Evolutionary conservation across 257 asterid species (phyloP), one percentile per base, ranked within the genome.

Genomic region (Jacaranda mimosifolia): DNA sequence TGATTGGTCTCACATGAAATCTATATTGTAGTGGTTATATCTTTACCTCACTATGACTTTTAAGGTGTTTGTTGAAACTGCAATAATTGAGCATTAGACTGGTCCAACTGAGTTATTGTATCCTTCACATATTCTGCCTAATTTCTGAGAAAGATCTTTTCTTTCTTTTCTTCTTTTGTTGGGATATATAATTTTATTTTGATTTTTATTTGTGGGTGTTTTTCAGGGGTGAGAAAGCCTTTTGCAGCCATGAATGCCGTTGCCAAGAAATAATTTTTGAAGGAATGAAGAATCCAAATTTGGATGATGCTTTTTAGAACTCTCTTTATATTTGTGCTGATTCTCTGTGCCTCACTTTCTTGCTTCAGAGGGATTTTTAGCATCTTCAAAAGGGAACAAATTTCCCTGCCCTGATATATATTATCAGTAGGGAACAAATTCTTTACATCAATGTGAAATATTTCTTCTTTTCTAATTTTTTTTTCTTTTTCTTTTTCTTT

Each of bases 241-340:
- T 86, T 77, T 92, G 98, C 80, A 91, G 97, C 83, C 84, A 89
- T 46, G 93, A 91, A 82, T 93, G 98, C 87, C 89, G 96, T 51
- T 76, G 85, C 86, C 87, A 86, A 60, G 96, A 89, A 77, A 89
- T 88, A 84, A 53, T 84, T 68, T 83, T 52, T 2, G 91, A 90
- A 19, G 88, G 82, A 69, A 63, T 46, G 80, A 66, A 82, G 82
- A 73, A 86, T 67, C 69, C 68, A 14, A 72, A 73, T 52, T 11
- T 59, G 79, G 81, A 59, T 42, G 82, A 77, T 62, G 77, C 75
- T 53, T 80, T 82, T 49, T 70, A 75, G 82, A 49, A 57, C 68
- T 39, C 55, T 43, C n/a, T 45, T 7, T 21, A 45, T 46, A 56
- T 26, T 26, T 18, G 62, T 68, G 32, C 52, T 52, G 32, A 60